phyloP scores from a whole-genome alignment of 2,329 filamentous ascomycete species.

The Dactylonectria macrodidyma region DNA sequence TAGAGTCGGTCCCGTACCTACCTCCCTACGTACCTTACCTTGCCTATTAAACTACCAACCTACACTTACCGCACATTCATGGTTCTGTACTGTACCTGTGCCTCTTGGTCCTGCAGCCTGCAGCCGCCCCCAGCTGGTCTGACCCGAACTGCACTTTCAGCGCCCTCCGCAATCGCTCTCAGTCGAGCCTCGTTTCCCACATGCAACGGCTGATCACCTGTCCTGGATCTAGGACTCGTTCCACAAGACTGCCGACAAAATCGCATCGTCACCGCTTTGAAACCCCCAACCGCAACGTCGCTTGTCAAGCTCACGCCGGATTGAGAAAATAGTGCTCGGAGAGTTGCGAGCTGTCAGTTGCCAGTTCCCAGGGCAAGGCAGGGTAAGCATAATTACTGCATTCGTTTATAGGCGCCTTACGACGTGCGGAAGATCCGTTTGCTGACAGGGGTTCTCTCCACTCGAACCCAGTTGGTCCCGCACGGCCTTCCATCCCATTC shows the following conservation, averaged over 20 bases:
- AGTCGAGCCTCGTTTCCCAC: not conserved
- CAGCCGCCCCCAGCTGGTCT: conserved; percentile 23
- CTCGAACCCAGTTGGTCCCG: not conserved
- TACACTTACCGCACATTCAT: not conserved
- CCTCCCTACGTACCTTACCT: not conserved
- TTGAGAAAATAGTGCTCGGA: conserved; percentile 15
- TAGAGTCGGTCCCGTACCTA: conserved; percentile 12
- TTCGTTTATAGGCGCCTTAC: conserved; percentile 9
- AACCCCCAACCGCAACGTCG: conserved; percentile 15
- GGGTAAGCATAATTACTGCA: conserved; percentile 28
- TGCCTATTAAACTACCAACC: not conserved
- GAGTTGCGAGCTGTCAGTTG: not conserved
- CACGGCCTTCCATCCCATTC: not conserved
- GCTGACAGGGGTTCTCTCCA: conserved; percentile 27
- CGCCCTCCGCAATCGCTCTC: not conserved
- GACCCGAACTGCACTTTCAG: not conserved
- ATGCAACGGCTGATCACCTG: not conserved
- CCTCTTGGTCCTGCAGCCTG: conserved; percentile 17
- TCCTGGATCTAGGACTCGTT: not conserved
- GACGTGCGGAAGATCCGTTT: conserved; percentile 14
- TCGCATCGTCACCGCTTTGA: not conserved
- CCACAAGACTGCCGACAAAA: not conserved
- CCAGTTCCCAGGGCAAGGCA: not conserved
- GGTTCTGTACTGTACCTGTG: not conserved
- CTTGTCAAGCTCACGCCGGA: conserved; percentile 5